Evolutionary conservation across 2,329 filamentous ascomycete genomes (phyloP).

Genomic region (Botryotinia narcissicola): DNA sequence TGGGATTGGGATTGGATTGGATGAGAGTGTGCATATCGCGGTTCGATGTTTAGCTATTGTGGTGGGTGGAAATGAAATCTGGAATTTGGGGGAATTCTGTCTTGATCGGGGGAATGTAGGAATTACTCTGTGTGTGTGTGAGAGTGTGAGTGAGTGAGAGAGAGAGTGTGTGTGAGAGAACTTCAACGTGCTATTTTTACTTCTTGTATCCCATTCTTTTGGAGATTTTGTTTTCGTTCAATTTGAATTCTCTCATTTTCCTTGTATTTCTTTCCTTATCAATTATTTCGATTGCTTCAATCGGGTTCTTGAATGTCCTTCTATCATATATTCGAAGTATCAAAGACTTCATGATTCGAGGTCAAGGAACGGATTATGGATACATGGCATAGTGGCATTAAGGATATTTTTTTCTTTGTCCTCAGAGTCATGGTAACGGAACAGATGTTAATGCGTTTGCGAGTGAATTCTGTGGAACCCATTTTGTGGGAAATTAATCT

Average conservation of each 20-base stretch:
- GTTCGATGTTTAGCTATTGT: neutral
- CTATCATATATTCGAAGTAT: accelerated
- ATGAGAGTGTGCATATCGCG: accelerated
- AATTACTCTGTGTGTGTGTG: no score
- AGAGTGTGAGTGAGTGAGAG: no score
- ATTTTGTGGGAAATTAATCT: neutral
- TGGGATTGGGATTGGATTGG: neutral
- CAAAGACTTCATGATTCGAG: neutral
- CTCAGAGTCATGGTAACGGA: neutral
- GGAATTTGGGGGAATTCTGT: neutral
- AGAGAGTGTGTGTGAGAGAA: no score
- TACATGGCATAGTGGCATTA: accelerated
- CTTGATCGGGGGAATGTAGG: neutral
- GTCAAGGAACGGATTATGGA: neutral
- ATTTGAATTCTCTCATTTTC: neutral
- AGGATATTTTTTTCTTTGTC: accelerated
- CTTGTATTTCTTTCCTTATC: no score
- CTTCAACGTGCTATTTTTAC: neutral
- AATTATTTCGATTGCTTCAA: neutral
- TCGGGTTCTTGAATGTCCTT: neutral
- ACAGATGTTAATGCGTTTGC: neutral
- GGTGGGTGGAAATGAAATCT: no score
- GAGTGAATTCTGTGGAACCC: neutral
- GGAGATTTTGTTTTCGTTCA: accelerated
- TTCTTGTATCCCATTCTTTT: neutral